Percentiles rank a stretch among this genome's conserved stretches.
Conservation (phyloP, 768 basidiomycete species). For the Sistotremastrum suecicum region DNA sequence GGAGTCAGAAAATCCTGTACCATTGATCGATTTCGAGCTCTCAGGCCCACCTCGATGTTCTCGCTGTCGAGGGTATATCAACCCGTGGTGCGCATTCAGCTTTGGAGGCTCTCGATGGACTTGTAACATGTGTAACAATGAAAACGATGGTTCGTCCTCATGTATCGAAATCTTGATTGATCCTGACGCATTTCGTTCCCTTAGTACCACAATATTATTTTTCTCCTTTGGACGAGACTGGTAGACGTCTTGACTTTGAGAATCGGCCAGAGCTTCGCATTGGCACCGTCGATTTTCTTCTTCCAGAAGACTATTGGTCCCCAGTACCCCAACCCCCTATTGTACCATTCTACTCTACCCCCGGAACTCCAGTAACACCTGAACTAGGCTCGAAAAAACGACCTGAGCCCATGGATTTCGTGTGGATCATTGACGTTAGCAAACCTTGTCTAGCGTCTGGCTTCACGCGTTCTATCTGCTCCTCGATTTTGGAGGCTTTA, state of each 20-base stretch:
- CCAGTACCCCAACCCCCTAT: constrained; percentile 44
- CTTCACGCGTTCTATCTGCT: constrained; percentile 53
- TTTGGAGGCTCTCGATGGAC: constrained; percentile 77
- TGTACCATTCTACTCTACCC: constrained; percentile 36
- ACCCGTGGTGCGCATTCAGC: constrained; percentile 83
- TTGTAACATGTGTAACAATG: constrained; percentile 80
- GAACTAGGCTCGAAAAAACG: constrained; percentile 16
- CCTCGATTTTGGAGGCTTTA: constrained; percentile 43
- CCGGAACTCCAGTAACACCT: constrained; percentile 27
- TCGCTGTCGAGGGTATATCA: constrained; percentile 80
- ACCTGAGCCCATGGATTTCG: constrained; percentile 54
- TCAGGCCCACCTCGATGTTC: constrained; percentile 74
- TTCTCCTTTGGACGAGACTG: constrained; percentile 63
- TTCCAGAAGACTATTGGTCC: constrained; percentile 79
- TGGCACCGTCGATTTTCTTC: constrained; percentile 86
- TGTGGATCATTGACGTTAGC: constrained; percentile 87
- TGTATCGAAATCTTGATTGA: not conserved
- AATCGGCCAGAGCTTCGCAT: constrained; percentile 76
- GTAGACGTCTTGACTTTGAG: constrained; percentile 65
- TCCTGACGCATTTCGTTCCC: not conserved
- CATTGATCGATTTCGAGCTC: constrained; percentile 57
- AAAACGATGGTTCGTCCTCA: constrained; percentile 63
- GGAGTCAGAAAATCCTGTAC: constrained; percentile 69
- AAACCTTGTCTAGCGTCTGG: constrained; percentile 52
- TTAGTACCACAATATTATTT: constrained; percentile 75